Percentiles rank a stretch among this genome's conserved stretches.
These are phyloP conservation scores for Medicago arabica DNA, from an alignment of 306 rosid genomes.

Conservation along the genomic window DNA sequence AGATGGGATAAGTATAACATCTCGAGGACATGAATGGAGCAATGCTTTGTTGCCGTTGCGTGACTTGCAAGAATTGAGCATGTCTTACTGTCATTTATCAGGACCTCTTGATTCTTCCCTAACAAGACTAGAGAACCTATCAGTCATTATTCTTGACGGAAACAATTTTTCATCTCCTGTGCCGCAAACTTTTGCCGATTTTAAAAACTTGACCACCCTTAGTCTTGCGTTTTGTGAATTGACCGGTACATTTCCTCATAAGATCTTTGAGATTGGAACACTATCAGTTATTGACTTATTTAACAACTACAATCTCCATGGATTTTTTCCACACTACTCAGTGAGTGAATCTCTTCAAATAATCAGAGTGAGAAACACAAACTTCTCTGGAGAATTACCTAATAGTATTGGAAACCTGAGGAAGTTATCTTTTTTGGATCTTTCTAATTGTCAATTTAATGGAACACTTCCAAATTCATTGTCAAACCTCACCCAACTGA, in stretches of 20 bases:
- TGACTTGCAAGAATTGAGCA: constrained; percentile 27
- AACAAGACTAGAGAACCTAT: background rate
- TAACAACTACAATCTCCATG: background rate
- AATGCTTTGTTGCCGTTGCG: constrained; percentile 17
- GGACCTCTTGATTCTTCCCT: constrained; percentile 40
- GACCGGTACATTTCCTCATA: constrained; percentile 39
- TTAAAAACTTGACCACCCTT: constrained; percentile 19
- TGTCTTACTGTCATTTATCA: background rate
- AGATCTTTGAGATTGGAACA: constrained; percentile 35
- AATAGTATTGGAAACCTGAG: background rate
- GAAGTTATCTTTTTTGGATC: background rate
- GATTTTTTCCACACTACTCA: background rate
- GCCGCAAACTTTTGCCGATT: constrained; percentile 27
- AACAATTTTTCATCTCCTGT: constrained; percentile 29
- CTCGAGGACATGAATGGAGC: constrained; percentile 43
- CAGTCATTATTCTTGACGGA: background rate
- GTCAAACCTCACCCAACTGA: constrained; percentile 29
- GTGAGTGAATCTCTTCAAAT: background rate
- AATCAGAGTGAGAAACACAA: background rate
- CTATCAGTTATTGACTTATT: constrained; percentile 4
- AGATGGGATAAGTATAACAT: constrained; percentile 44
- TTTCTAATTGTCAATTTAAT: background rate
- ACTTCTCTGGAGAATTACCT: background rate
- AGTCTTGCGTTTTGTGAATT: background rate
- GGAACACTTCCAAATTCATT: background rate